Evolutionary conservation across 2,329 filamentous ascomycete species (phyloP).

Genomic region (Arthroderma sp.): DNA sequence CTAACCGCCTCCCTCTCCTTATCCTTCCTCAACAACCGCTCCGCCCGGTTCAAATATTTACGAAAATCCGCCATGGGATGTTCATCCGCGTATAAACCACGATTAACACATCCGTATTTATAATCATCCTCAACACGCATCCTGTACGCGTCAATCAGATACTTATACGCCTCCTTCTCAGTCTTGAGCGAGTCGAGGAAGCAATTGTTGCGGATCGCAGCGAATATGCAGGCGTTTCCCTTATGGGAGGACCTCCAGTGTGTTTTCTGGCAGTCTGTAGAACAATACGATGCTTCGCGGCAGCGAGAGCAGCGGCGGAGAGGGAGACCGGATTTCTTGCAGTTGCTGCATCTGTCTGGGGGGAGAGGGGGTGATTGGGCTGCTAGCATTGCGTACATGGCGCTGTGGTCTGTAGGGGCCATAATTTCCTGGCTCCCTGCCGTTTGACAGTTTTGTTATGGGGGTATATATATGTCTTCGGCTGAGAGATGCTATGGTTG

Average conservation of each 20-base stretch:
- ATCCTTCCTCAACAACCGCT: conserved; percentile 20
- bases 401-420: too few relatives aligned
- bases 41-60: conserved; percentile 17
- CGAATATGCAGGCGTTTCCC: conserved; percentile 6
- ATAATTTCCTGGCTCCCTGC: too few relatives aligned
- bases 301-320: conserved; percentile 33
- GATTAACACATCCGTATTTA: conserved; percentile 9
- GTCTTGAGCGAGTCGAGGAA: conserved; percentile 9
- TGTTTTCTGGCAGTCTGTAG: conserved; percentile 37
- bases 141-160: conserved; percentile 38
- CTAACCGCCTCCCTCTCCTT: conserved; percentile 23
- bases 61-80: conserved; percentile 28
- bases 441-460: too few relatives aligned
- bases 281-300: conserved; percentile 37
- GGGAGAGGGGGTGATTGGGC: too few relatives aligned
- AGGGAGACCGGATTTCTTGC: background rate
- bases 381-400: too few relatives aligned
- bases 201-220: conserved; percentile 5
- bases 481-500: too few relatives aligned
- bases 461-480: too few relatives aligned
- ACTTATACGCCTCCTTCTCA: conserved; percentile 31
- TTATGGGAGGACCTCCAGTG: conserved; percentile 39
- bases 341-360: background rate
- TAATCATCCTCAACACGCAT: conserved; percentile 32
- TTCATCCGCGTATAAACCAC: conserved; percentile 14